Base-by-base conservation (phyloP, 768 basidiomycete genomes). In the Tricholomella constricta region DNA sequence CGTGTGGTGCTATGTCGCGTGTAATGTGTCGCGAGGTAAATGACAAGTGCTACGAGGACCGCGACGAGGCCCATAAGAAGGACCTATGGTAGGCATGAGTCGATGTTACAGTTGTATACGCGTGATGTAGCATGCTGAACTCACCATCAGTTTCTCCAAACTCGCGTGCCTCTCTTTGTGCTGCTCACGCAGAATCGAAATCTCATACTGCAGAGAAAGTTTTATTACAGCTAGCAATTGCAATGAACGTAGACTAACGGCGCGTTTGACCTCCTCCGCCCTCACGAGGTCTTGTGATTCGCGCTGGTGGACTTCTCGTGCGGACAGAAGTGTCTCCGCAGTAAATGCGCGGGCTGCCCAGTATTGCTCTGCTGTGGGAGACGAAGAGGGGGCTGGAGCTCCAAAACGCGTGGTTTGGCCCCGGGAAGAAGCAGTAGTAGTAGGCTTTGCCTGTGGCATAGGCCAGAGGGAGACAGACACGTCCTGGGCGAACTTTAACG, bases 341-440 rank as follows among this genome's bases (percentile, higher is more conserved):
- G 79, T 75, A 20, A 86, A 58, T 3, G 88, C 86, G 3, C 88
- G 80, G 14, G 79, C 70, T 23, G 83, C 83, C 88, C 88, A 89
- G 61, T 87, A 86, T 54, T 80, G 82, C 58, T 84, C 84, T 1
- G 64, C 62, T 17, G 48, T 65, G 12, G 31, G 7, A 29, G 49
- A 14, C 7, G 20, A 44, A 27, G n/a, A n/a, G n/a, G 25, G 50
- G 48, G 45, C 23, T 20, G 36, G 6, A 25, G 20, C 11, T 31
- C 41, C 20, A 9, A 23, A 40, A 19, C 32, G 44, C 22, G 27
- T 31, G 31, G 35, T 38, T 22, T 40, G 23, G 17, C n/a, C 22
- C 19, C 20, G 48, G 34, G 37, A 46, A 42, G 38, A 32, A 17
- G n/a, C 2, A 11, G 10, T 32, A 2, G 9, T 9, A 32, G 10